Base-by-base conservation (phyloP, 768 basidiomycete species). In the Lactifluus hygrophoroides region DNA sequence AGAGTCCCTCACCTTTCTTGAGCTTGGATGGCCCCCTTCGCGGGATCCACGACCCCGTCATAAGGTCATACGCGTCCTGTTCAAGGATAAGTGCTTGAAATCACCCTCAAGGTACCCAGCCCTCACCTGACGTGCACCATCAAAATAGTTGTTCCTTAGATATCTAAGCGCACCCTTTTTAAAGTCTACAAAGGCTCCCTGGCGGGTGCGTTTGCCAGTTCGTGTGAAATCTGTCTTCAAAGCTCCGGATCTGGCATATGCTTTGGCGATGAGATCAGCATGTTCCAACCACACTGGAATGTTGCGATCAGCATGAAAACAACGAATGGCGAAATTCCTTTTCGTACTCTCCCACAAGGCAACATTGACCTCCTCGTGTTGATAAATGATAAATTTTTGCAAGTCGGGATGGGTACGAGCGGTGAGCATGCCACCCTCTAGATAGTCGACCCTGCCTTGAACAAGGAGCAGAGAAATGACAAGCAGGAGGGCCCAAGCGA, bases 221-320 rank as follows among this genome's bases (percentile, higher is more conserved):
- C 94, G 79, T 17, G 95, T 98, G 69, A 93, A 96, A 71, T 98
- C 96, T 0, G 93, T 91, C 71, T 99, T 99, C 65, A 99, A 72
- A 1, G 96, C 96, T 13, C 90, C 95, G 30, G 94, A 94, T 19
- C 96, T 95, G 47, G 86, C 89, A 72, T 99, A 99, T 0, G 94
- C 94, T 46, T 78, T 82, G 0, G 93, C 84, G 62, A 99, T 90
- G 48, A 78, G 76, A 70, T 99, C 93, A 16, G 91, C 96, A 68
- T 98, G 95, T 66, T 98, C 90, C 25, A 95, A 87, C 96, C 96
- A 99, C 75, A 97, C 95, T 98, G 56, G 21, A 64, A 45, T 30
- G 42, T 16, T n/a, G 40, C 50, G 28, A 56, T 44, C 58, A 60
- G 51, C 58, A 11, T 47, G 21, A 47, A 27, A 61, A 43, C 42